phyloP scores from a whole-genome alignment of 768 basidiomycete species.

The Mycena chlorophos region DNA sequence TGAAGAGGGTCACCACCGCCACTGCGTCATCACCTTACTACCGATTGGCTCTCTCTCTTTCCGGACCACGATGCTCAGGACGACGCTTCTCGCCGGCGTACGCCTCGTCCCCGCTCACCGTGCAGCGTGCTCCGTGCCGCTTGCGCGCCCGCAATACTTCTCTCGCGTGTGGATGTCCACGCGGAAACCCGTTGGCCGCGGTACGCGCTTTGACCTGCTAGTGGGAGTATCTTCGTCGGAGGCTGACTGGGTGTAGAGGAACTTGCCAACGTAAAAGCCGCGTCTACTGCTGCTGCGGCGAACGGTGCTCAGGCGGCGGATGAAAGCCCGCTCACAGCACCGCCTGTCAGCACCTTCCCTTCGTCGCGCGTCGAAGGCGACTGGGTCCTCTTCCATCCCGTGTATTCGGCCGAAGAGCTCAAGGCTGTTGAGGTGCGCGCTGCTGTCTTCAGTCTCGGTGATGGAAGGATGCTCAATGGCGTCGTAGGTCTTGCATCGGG shows the following conservation, averaged over 20 bases:
- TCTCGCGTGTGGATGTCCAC: neutral
- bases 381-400: constrained; percentile 94
- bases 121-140: neutral
- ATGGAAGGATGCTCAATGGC: constrained; percentile 10
- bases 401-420: constrained; percentile 76
- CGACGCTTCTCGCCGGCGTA: too few relatives aligned
- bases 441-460: neutral
- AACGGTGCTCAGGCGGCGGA: neutral
- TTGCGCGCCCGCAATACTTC: neutral
- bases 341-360: constrained; percentile 50
- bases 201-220: neutral
- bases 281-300: too few relatives aligned
- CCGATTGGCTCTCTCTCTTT: too few relatives aligned
- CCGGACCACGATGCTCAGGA: neutral
- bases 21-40: too few relatives aligned
- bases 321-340: constrained; percentile 37
- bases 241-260: too few relatives aligned
- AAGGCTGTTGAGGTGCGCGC: constrained; percentile 64
- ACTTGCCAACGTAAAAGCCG: too few relatives aligned
- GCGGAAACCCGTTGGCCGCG: neutral
- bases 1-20: too few relatives aligned
- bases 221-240: neutral
- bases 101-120: too few relatives aligned
- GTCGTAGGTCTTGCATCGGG: constrained; percentile 71
- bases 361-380: constrained; percentile 59